Conservation (phyloP, 352 stramenopile genomes). For the Phytophthora parvispora region DNA sequence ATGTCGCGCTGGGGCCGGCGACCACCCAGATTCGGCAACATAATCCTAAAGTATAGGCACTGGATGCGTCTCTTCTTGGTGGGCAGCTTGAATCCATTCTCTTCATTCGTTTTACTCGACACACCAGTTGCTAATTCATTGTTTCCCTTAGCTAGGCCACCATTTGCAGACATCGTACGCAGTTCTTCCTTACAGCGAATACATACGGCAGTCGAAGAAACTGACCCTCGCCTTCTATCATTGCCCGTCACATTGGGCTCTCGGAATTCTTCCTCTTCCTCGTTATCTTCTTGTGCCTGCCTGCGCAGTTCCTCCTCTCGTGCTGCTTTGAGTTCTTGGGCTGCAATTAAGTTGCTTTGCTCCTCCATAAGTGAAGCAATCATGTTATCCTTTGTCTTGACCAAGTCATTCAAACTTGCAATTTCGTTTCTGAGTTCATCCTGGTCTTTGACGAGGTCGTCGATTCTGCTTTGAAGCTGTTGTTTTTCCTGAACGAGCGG, state of each 20-base stretch:
- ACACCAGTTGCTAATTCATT: slow-evolving; percentile 2
- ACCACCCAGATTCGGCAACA: slow-evolving; percentile 92
- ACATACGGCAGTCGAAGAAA: slow-evolving; percentile 43
- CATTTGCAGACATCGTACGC: slow-evolving; percentile 41
- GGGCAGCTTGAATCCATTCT: slow-evolving; percentile 16
- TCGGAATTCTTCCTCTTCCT: too few relatives aligned
- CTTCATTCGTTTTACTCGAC: slow-evolving; percentile 8
- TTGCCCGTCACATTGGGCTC: too few relatives aligned
- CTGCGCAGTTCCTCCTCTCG: slow-evolving; percentile 60
- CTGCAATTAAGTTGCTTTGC: slow-evolving; percentile 77
- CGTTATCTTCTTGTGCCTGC: slow-evolving; percentile 50
- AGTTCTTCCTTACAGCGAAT: slow-evolving; percentile 73
- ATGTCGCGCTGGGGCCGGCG: slow-evolving; percentile 80
- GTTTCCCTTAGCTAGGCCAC: slow-evolving; percentile 23
- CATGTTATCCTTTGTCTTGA: slow-evolving; percentile 67
- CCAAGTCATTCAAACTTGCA: slow-evolving; percentile 43
- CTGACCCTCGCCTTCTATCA: not conserved
- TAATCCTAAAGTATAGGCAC: slow-evolving; percentile 92
- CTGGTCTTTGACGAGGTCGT: slow-evolving; percentile 36
- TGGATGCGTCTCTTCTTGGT: slow-evolving; percentile 64
- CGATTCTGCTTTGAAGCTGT: slow-evolving; percentile 51
- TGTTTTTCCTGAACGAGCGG: slow-evolving; percentile 66
- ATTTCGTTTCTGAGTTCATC: slow-evolving; percentile 55
- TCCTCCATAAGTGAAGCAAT: slow-evolving; percentile 81
- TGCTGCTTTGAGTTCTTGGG: slow-evolving; percentile 62